Base-by-base conservation (phyloP, 495 filamentous ascomycete genomes). In the Podospora sp. region DNA sequence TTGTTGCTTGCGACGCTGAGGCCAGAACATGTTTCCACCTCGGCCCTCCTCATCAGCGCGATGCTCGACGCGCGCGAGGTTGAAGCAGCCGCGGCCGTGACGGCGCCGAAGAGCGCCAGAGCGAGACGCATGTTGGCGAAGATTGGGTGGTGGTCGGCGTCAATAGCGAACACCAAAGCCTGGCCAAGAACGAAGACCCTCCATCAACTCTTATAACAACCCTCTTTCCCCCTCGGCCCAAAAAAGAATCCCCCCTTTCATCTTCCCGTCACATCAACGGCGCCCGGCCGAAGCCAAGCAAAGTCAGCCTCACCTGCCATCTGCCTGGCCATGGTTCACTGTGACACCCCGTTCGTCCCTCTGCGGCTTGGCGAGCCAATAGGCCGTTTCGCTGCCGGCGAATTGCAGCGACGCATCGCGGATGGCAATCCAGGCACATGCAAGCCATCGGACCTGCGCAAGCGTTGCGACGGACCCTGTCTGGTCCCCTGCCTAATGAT, bases 1-100 rank as follows among this genome's bases (percentile, higher is more conserved):
- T 71, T 68, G 51, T 78, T 76, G 65, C 66, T 69, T 55, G 65
- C 68, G 52, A 78, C 68, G 27, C 68, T 72, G 16, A 77, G 69
- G 25, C 66, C 69, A 1, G 58, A 56, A 53, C 69, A 71, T 6
- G 50, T 35, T 16, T 68, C 49, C 7, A 63, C 35, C 49, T 63
- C 46, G 24, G 52, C 61, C 16, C 61, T 51, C 33, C 33, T 27
- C n/a, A 20, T 16, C 61, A 63, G 20, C 9, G 26, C 18, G 22
- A 21, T 2, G 50, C 11, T 16, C 18, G 16, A 6, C 26, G 46
- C 16, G 22, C 36, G 49, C 49, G 49, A 22, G 0, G 22, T 11
- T 0, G 36, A 40, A 26, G 59, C 59, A 7, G 59, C 36, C 1
- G 24, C n/a, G 35, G 33, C 61, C 18, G 61, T 46, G 22, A 63